Evolutionary conservation across 2,329 filamentous ascomycete species (phyloP), one percentile per base, ranked within the genome.

Genomic region (Penicillium concentricum): DNA sequence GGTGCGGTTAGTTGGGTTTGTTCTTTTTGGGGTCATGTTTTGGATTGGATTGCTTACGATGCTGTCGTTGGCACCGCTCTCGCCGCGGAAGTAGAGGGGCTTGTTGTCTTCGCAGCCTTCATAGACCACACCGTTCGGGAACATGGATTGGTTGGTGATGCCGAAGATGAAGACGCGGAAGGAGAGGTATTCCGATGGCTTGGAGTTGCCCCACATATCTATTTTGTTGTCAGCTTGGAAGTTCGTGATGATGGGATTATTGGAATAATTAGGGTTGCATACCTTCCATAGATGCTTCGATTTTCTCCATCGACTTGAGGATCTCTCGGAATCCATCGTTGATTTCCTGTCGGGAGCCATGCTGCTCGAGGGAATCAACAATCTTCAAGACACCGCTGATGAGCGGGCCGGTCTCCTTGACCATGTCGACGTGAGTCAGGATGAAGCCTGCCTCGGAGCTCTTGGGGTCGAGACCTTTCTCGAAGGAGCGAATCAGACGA

Each of bases 101-200:
- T 89, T 80, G 62, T 76, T 72, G 58, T 88, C 85, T 62, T 87
- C 87, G 59, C 93, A 84, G 9, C 91, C 92, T 72, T 95, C 89
- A 73, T 97, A 97, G 45, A 96, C 77, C 8, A 97, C 93, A 9
- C 93, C 93, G 61, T 92, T 81, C 9, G 92, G 92, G 75, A 97
- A 97, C 92, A 97, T 96, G 68, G 86, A 88, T 76, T 97, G 92
- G 46, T 85, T 89, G 1, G 91, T 95, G 75, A 97, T 96, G 66
- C 93, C 93, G 70, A 96, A 96, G 78, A 97, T 97, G 80, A 97
- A 97, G 12, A 93, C 96, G 39, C 92, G 89, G 84, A 96, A 97
- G 65, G 85, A 88, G 57, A 89, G 91, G 78, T 97, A 97, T 64
- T 91, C 85, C 18, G 83, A 82, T 2, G 92, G 92, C 66, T 90